Conservation (phyloP, 768 basidiomycete genomes). For the Russula griseocarnosa region DNA sequence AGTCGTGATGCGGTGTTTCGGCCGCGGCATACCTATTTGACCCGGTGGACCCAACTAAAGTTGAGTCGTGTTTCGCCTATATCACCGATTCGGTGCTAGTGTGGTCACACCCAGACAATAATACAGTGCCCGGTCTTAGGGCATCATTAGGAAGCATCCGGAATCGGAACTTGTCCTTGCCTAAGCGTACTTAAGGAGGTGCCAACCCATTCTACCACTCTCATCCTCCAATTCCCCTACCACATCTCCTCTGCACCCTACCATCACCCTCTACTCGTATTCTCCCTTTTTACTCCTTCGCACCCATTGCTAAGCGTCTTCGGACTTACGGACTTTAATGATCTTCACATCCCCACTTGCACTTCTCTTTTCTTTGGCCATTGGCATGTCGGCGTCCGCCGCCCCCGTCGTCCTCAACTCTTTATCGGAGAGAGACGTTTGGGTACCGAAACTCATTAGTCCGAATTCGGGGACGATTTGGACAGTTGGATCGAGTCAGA, state of each 20-base stretch:
- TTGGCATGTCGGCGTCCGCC: not conserved
- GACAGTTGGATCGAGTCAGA: constrained; percentile 45
- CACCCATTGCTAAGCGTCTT: not conserved
- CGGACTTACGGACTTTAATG: not conserved
- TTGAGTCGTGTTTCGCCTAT: not conserved
- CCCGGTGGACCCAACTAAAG: not conserved
- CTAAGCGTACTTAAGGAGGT: not conserved
- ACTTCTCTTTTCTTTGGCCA: not conserved
- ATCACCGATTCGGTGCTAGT: constrained; percentile 1
- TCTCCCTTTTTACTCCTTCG: not conserved
- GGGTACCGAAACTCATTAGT: constrained; percentile 47
- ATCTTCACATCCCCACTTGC: not conserved
- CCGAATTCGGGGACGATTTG: constrained; percentile 49
- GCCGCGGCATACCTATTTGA: not conserved
- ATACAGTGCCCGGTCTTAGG: not conserved
- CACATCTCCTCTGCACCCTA: not conserved
- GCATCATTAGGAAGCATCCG: not conserved
- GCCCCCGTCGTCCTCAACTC: not conserved
- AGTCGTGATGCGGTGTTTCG: not conserved
- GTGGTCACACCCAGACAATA: not conserved
- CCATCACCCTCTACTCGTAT: not conserved
- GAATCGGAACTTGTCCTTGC: not conserved
- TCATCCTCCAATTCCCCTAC: not conserved
- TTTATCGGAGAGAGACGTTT: constrained; percentile 35
- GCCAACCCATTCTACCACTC: not conserved